Evolutionary conservation across 169 alveolate species (phyloP), one percentile per base, ranked within the genome.

Genomic region (Cryptosporidium viatorum): DNA sequence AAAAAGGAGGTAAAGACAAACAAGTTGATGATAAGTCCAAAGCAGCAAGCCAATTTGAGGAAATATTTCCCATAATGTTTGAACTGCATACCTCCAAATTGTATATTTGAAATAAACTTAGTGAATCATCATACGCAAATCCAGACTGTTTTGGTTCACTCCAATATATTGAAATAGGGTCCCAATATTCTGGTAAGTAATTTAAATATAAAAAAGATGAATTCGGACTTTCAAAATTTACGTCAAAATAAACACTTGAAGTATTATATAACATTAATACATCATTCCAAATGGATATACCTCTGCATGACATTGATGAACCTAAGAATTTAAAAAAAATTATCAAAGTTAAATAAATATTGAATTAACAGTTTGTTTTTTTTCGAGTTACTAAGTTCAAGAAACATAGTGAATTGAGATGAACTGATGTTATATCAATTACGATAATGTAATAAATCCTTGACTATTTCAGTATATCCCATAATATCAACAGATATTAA

Each of bases 141-240:
- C 89, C 89, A 26, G 89, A 29, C 62, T 80, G 89, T 23, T 80
- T 80, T 9, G 89, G 37, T 39, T 80, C 89, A 29, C 89, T 80
- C 89, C 89, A 80, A 59, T 35, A 62, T 2, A 80, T 39, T 29
- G 39, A 26, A 43, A 59, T 48, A 41, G 26, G 21, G 31, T 39
- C 41, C 89, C 89, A 80, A 67, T 39, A 18, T 14, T 59, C 51
- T 10, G 89, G 75, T 16, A 29, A 23, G 5, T 26, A 33, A 45
- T 43, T 65, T 23, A 80, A 23, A 29, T 80, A 80, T 26, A 80
- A 6, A 43, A 39, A 80, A 12, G 89, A 80, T 21, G 69, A 65
- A 29, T 41, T 45, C 6, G 60, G 31, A 62, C 29, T 31, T 5
- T 23, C 74, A 41, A 80, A 62, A 48, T 62, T 50, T 7, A 80